Evolutionary conservation across 768 basidiomycete genomes (phyloP).

Genomic region (Leucocoprinus leucothites): DNA sequence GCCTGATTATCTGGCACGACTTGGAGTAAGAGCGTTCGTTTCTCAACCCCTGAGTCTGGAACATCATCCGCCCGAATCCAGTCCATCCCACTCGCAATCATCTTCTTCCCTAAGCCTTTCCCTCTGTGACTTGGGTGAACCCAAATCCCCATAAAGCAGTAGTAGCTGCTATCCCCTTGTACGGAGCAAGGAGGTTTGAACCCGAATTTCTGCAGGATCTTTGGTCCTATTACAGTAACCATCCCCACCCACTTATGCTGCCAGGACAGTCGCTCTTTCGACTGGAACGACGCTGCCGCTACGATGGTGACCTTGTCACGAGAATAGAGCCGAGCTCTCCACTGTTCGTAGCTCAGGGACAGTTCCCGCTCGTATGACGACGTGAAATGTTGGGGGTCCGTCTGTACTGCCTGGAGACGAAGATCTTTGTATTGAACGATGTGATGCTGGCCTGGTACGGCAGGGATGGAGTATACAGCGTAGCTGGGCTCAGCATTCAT

Average conservation of each 20-base stretch:
- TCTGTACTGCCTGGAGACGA: conserved; percentile 6
- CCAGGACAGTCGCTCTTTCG: conserved; percentile 2
- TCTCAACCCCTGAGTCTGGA: background rate
- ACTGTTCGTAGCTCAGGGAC: conserved; percentile 4
- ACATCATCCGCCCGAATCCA: conserved; percentile 3
- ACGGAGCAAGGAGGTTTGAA: background rate
- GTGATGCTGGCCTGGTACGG: conserved; percentile 7
- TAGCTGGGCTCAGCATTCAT: background rate
- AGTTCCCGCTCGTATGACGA: conserved; percentile 10
- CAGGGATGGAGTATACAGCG: conserved; percentile 1
- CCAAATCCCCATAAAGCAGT: conserved; percentile 8
- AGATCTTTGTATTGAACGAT: conserved; percentile 11
- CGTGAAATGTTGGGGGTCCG: conserved; percentile 4
- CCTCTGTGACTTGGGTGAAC: conserved; percentile 6
- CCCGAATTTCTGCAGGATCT: background rate
- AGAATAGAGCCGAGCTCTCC: conserved; percentile 11
- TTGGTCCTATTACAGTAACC: conserved; percentile 8
- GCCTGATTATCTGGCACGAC: background rate
- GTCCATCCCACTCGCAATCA: conserved; percentile 3
- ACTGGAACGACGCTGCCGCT: conserved; percentile 2
- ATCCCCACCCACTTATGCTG: conserved; percentile 12
- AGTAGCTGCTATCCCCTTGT: background rate
- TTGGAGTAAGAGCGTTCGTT: conserved; percentile 3
- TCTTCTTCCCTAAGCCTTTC: conserved; percentile 5
- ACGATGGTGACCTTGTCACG: conserved; percentile 9